Percentiles rank a stretch among this genome's conserved stretches.
These are phyloP conservation scores for Hortaea sp. DNA, from an alignment of 2,329 filamentous ascomycete species.

Conservation along the genomic window DNA sequence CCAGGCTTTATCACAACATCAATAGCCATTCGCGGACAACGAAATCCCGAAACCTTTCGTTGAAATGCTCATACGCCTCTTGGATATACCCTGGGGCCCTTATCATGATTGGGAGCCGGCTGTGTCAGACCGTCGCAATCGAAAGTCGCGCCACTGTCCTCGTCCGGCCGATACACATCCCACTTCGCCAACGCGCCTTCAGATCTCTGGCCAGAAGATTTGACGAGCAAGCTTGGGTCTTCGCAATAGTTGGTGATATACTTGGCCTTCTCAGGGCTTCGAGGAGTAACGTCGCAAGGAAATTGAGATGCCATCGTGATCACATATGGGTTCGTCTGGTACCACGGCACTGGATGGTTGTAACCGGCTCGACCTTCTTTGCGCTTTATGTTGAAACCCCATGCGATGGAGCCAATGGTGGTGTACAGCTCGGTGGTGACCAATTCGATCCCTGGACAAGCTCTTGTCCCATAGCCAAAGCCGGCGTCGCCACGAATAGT, in stretches of 20 bases:
- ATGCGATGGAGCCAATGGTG: slow-evolving; percentile 20
- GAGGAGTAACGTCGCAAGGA: slow-evolving; percentile 15
- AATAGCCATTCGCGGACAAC: too few species aligned
- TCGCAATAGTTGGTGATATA: slow-evolving; percentile 1
- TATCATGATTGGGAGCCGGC: slow-evolving; percentile 1
- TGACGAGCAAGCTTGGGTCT: slow-evolving; percentile 5
- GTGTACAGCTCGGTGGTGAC: slow-evolving; percentile 20
- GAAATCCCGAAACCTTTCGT: too few species aligned
- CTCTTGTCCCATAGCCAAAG: slow-evolving; percentile 25
- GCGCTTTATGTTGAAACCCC: slow-evolving; percentile 20
- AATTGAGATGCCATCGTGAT: slow-evolving; percentile 22
- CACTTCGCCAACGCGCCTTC: slow-evolving; percentile 4
- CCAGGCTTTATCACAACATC: too few species aligned
- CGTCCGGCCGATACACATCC: slow-evolving; percentile 6
- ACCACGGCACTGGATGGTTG: slow-evolving; percentile 19
- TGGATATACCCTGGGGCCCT: not conserved
- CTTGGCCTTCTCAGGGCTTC: slow-evolving; percentile 5
- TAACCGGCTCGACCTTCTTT: slow-evolving; percentile 11
- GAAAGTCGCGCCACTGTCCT: slow-evolving; percentile 3
- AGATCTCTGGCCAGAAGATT: not conserved
- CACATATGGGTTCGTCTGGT: slow-evolving; percentile 23
- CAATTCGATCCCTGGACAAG: slow-evolving; percentile 24
- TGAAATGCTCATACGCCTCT: not conserved
- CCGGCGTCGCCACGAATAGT: slow-evolving; percentile 21
- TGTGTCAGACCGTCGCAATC: slow-evolving; percentile 5